A percentile compares a stretch with the other conserved stretches of the same genome.
phyloP scores from a whole-genome alignment of 768 basidiomycete genomes.

The Tylopilus cervinicoccineus region DNA sequence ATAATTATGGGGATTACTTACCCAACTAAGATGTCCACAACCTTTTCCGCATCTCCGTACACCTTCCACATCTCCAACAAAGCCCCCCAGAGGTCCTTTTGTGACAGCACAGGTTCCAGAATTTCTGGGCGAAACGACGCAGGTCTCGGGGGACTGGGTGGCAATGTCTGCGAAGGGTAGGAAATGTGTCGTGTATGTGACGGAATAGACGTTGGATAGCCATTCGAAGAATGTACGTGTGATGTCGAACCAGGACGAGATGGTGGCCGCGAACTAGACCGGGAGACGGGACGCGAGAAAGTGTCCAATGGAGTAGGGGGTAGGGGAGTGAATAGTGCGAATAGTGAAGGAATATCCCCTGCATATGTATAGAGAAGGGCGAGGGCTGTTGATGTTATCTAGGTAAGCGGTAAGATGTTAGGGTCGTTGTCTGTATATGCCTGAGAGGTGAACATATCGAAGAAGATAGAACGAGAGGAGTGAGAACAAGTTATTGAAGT shows the following conservation, averaged over 20 bases:
- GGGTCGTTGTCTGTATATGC: conserved; percentile 9
- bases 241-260: conserved; percentile 21
- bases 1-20: conserved; percentile 8
- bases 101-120: conserved; percentile 18
- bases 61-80: conserved; percentile 28
- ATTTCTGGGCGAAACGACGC: conserved; percentile 14
- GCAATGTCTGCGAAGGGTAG: conserved; percentile 6
- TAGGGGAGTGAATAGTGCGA: conserved; percentile 16
- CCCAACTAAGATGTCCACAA: conserved; percentile 24
- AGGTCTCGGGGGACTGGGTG: neutral
- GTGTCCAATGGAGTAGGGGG: conserved; percentile 2
- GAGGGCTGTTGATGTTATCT: conserved; percentile 29
- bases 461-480: neutral
- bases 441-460: neutral
- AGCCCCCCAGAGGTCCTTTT: conserved; percentile 20
- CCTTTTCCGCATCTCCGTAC: conserved; percentile 16
- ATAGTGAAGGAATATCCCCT: conserved; percentile 20
- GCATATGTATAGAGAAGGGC: conserved; percentile 27
- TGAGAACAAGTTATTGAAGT: neutral
- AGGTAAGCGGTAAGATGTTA: conserved; percentile 5
- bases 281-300: conserved; percentile 20
- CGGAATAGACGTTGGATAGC: conserved; percentile 1
- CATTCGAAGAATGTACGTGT: conserved; percentile 4
- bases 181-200: conserved; percentile 8
- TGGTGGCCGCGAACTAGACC: conserved; percentile 19